phyloP scores from a whole-genome alignment of 164 flowering plant species.

The Tinospora cordifolia region DNA sequence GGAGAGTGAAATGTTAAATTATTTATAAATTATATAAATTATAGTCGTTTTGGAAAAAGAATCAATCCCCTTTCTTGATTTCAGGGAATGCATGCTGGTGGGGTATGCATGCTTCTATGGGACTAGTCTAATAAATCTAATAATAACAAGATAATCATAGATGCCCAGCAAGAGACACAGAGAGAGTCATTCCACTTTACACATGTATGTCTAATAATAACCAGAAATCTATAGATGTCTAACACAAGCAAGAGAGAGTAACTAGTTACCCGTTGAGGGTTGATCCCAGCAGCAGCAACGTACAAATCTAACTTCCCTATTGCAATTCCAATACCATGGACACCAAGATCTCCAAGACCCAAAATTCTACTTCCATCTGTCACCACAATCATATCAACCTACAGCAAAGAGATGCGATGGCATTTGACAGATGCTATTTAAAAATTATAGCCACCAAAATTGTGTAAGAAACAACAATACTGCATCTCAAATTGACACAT shows the following conservation, averaged over 20 bases:
- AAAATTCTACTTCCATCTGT: conserved; percentile 98
- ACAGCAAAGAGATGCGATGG: conserved; percentile 12
- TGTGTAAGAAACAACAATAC: not conserved
- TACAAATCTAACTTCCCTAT: conserved; percentile 91
- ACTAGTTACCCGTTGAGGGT: conserved; percentile 79
- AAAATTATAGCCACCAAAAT: not conserved
- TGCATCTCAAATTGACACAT: not conserved
- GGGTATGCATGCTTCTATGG: not conserved
- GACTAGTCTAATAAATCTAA: not conserved
- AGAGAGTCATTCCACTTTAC: too few species aligned
- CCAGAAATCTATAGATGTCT: not conserved
- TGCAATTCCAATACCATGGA: conserved; percentile 96
- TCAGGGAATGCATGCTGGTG: too few species aligned
- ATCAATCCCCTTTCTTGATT: too few species aligned
- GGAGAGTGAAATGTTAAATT: too few species aligned
- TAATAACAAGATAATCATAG: not conserved
- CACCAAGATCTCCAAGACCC: conserved; percentile 98
- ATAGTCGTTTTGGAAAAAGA: too few species aligned
- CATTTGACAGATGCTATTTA: not conserved
- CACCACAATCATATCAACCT: conserved; percentile 99
- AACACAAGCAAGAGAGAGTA: conserved; percentile 5
- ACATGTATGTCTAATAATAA: not conserved
- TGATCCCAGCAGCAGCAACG: conserved; percentile 98
- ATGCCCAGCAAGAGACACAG: not conserved
- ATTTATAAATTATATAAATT: too few species aligned